Conservation (phyloP, 2,329 filamentous ascomycete species). For the Talaromyces piceae region DNA sequence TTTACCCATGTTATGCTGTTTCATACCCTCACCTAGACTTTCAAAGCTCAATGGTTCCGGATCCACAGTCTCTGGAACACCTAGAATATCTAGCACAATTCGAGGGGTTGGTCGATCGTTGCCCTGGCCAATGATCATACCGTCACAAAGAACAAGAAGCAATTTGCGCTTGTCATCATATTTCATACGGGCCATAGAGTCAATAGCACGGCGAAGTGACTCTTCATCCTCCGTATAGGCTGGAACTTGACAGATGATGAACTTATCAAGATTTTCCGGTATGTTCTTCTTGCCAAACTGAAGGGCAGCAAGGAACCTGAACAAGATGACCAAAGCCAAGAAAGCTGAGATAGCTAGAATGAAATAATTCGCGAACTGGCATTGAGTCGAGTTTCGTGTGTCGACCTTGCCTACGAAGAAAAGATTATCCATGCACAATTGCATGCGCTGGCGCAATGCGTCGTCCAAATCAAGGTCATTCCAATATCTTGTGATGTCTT, state of each 20-base stretch:
- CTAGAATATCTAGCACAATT: constrained; percentile 94
- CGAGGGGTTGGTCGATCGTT: constrained; percentile 93
- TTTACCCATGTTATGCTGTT: constrained; percentile 99
- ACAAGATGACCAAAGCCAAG: constrained; percentile 72
- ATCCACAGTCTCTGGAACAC: constrained; percentile 86
- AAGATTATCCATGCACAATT: constrained; percentile 80
- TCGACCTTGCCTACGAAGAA: constrained; percentile 92
- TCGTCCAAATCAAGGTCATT: constrained; percentile 56
- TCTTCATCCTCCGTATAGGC: constrained; percentile 99
- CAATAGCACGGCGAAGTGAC: constrained; percentile 89
- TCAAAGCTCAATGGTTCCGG: constrained; percentile 96
- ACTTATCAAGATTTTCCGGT: constrained; percentile 96
- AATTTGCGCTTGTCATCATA: constrained; percentile 99
- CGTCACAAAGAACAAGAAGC: constrained; percentile 85
- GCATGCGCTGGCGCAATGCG: constrained; percentile 59
- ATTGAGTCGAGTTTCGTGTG: constrained; percentile 76
- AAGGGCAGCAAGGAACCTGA: constrained; percentile 95
- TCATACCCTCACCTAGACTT: constrained; percentile 86
- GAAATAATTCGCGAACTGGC: constrained; percentile 83
- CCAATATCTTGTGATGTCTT: constrained; percentile 80
- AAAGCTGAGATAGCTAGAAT: constrained; percentile 76
- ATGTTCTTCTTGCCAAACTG: constrained; percentile 88
- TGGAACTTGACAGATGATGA: constrained; percentile 94
- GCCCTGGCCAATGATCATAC: constrained; percentile 98
- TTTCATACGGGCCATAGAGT: constrained; percentile 88